Evolutionary conservation across 1,139 yeast genomes (phyloP).

Genomic region (Suhomyces panamericanus): DNA sequence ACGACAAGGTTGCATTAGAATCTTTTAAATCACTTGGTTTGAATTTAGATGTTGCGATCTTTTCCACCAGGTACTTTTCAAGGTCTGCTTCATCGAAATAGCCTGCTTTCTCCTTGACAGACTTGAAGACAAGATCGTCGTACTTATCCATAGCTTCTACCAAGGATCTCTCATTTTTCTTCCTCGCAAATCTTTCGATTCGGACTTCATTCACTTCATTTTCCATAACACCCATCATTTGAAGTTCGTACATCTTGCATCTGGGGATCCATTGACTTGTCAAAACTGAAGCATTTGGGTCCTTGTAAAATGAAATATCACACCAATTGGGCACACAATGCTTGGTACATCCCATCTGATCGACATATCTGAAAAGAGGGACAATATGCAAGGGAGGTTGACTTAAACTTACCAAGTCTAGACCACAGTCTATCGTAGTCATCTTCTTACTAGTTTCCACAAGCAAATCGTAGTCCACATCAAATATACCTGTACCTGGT

Average conservation of each 20-base stretch:
- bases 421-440: slow-evolving; percentile 75
- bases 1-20: slow-evolving; percentile 28
- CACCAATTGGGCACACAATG: slow-evolving; percentile 95
- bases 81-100: slow-evolving; percentile 14
- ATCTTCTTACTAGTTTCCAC: slow-evolving; percentile 75
- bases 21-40: slow-evolving; percentile 17
- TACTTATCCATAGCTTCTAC: slow-evolving; percentile 58
- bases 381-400: slow-evolving; percentile 91
- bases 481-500: slow-evolving; percentile 92
- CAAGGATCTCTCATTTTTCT: slow-evolving; percentile 33
- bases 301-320: slow-evolving; percentile 86
- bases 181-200: slow-evolving; percentile 51
- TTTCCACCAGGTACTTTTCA: slow-evolving; percentile 11
- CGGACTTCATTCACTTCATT: slow-evolving; percentile 71
- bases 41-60: slow-evolving; percentile 2
- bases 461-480: slow-evolving; percentile 80
- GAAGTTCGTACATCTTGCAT: slow-evolving; percentile 90
- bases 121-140: slow-evolving; percentile 55
- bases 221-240: slow-evolving; percentile 98
- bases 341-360: slow-evolving; percentile 49
- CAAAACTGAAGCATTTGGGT: slow-evolving; percentile 42
- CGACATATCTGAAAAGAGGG: slow-evolving; percentile 75
- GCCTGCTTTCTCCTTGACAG: slow-evolving; percentile 19
- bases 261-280: slow-evolving; percentile 78
- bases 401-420: slow-evolving; percentile 85